Conservation (phyloP, 768 basidiomycete species). For the Austroboletus eburneus region DNA sequence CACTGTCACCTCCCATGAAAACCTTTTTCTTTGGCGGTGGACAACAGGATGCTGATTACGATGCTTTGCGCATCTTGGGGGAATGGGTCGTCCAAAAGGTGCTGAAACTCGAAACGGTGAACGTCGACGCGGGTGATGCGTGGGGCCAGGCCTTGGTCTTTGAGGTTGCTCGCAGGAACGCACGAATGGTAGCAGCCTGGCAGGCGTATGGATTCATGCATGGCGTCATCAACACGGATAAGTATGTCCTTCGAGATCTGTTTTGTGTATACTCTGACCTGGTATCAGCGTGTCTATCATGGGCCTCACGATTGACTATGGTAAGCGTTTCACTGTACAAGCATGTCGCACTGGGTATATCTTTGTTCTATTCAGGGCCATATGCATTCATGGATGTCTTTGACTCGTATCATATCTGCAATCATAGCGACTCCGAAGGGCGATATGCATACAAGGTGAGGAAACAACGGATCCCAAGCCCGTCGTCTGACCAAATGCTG, state of each 20-base stretch:
- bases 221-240: slow-evolving; percentile 97
- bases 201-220: slow-evolving; percentile 95
- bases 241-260: slow-evolving; percentile 42
- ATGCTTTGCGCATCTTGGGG: slow-evolving; percentile 68
- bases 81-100: slow-evolving; percentile 71
- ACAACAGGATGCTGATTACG: slow-evolving; percentile 69
- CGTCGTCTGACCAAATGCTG: slow-evolving; percentile 3
- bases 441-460: slow-evolving; percentile 68
- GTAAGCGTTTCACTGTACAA: slow-evolving; percentile 26
- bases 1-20: slow-evolving; percentile 64
- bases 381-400: slow-evolving; percentile 96
- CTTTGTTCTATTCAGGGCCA: slow-evolving; percentile 51
- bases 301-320: slow-evolving; percentile 77
- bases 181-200: slow-evolving; percentile 92
- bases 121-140: slow-evolving; percentile 42
- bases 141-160: slow-evolving; percentile 73
- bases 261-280: slow-evolving; percentile 4
- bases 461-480: neutral
- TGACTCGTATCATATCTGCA: slow-evolving; percentile 82
- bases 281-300: slow-evolving; percentile 61
- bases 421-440: slow-evolving; percentile 76
- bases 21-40: slow-evolving; percentile 73
- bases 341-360: neutral
- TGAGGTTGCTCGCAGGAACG: slow-evolving; percentile 82
- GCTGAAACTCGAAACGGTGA: slow-evolving; percentile 41